Percentiles rank a stretch among this genome's conserved stretches.
Conservation (phyloP, 2,329 filamentous ascomycete genomes). For the Ceratocystis huliohia region DNA sequence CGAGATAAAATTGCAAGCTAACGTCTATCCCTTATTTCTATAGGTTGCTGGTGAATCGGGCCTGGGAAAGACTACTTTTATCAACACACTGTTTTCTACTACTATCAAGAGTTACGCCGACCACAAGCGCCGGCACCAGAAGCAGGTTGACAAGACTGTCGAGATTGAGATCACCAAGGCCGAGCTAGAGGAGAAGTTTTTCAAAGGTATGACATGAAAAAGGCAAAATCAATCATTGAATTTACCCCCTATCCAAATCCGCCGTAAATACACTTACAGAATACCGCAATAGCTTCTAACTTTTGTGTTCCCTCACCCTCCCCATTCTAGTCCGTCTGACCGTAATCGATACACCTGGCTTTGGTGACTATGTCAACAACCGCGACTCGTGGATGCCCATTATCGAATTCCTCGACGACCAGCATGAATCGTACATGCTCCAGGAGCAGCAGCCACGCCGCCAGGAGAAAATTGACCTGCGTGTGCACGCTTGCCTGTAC, state of each 20-base stretch:
- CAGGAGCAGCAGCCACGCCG: slow-evolving; percentile 98
- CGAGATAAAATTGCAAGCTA: no score
- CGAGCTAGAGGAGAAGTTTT: slow-evolving; percentile 99
- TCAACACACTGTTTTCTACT: slow-evolving; percentile 99
- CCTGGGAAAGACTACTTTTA: slow-evolving; percentile 98
- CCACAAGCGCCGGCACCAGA: slow-evolving; percentile 97
- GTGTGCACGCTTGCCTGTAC: slow-evolving; percentile 96
- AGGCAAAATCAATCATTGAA: background rate
- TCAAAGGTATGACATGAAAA: slow-evolving; percentile 61
- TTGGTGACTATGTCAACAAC: slow-evolving; percentile 99
- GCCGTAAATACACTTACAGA: slow-evolving; percentile 21
- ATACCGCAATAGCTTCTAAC: slow-evolving; percentile 20
- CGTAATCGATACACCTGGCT: slow-evolving; percentile 96
- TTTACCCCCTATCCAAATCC: background rate
- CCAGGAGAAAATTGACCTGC: slow-evolving; percentile 96
- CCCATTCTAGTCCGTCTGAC: slow-evolving; percentile 69
- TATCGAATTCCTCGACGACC: slow-evolving; percentile 98
- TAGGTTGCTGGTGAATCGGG: slow-evolving; percentile 97
- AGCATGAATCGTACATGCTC: slow-evolving; percentile 99
- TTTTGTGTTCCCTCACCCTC: background rate
- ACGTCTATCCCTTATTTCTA: background rate
- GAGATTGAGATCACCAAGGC: slow-evolving; percentile 99
- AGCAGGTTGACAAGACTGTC: slow-evolving; percentile 99
- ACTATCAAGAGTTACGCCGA: slow-evolving; percentile 99
- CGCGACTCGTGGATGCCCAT: slow-evolving; percentile 99